Conservation (phyloP, 1,284 basidiomycete species). For the Cryptococcus maquisensis region DNA sequence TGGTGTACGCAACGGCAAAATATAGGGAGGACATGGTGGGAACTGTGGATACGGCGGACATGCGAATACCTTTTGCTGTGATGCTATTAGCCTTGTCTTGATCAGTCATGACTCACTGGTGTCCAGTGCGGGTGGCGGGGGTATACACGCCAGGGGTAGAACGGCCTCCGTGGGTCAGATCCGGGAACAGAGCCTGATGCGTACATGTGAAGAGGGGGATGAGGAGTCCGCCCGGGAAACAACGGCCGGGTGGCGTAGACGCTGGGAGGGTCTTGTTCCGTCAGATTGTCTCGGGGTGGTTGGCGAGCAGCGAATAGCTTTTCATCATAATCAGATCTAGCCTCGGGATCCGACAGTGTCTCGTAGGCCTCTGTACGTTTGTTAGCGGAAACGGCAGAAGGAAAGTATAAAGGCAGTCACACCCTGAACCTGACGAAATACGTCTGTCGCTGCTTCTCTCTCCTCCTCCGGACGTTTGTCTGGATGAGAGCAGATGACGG, state of each 20-base stretch:
- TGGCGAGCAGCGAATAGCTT: neutral
- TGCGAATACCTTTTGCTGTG: neutral
- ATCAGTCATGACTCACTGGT: too few species aligned
- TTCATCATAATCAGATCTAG: conserved; percentile 12
- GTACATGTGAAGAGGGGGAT: neutral
- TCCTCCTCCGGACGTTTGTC: conserved; percentile 18
- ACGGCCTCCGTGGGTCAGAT: neutral
- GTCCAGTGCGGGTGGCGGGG: too few species aligned
- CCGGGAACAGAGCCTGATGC: conserved; percentile 7
- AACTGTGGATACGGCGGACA: neutral
- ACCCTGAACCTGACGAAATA: conserved; percentile 21
- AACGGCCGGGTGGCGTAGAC: neutral
- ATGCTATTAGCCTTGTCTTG: too few species aligned
- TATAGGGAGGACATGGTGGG: neutral
- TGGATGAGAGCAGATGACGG: conserved; percentile 19
- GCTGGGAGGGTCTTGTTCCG: neutral
- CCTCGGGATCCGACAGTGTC: conserved; percentile 19
- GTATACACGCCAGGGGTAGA: neutral
- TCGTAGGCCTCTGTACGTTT: conserved; percentile 29
- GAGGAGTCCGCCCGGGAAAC: neutral
- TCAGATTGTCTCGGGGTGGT: neutral
- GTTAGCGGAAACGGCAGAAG: neutral
- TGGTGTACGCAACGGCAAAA: neutral
- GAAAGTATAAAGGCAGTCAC: conserved; percentile 1
- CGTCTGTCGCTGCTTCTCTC: conserved; percentile 3